A percentile compares a stretch with the other conserved stretches of the same genome.
Evolutionary conservation across 192 early-diverging fungal species (phyloP).

Genomic region (Radiomyces spectabilis): DNA sequence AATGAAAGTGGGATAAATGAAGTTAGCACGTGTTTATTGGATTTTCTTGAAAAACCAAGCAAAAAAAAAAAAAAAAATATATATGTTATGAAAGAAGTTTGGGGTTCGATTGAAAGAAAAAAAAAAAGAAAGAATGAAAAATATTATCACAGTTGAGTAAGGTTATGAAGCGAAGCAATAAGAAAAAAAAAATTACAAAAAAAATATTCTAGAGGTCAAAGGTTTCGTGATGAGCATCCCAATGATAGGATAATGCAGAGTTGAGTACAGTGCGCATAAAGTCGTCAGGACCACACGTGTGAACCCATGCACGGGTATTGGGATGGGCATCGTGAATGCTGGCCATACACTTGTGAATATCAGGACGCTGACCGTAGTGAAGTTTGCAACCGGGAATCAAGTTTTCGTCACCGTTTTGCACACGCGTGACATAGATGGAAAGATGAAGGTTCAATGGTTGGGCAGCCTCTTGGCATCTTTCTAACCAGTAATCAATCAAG

Average conservation of each 20-base stretch:
- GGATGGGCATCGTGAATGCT: conserved; percentile 7
- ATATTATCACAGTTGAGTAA: background rate
- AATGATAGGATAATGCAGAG: conserved; percentile 14
- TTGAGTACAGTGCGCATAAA: conserved; percentile 26
- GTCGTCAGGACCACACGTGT: conserved; percentile 26
- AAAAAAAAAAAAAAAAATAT: background rate
- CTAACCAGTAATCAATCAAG: conserved; percentile 13
- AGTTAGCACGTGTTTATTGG: too few relatives aligned
- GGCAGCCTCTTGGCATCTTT: conserved; percentile 4
- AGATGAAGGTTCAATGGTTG: conserved; percentile 8
- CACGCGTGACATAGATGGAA: conserved; percentile 17
- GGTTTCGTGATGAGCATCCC: conserved; percentile 29
- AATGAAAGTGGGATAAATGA: background rate
- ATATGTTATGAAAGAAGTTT: background rate
- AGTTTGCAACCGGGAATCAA: background rate
- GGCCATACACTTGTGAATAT: conserved; percentile 14
- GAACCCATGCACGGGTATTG: conserved; percentile 18
- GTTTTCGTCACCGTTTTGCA: conserved; percentile 1
- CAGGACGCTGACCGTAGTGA: conserved; percentile 14
- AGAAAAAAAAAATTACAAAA: background rate
- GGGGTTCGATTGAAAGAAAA: background rate
- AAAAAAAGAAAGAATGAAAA: background rate
- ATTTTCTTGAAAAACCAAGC: too few relatives aligned
- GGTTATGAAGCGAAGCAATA: background rate
- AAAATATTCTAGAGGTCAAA: conserved; percentile 33